Conservation (phyloP, 345 rosid species). For the Lumnitzera littorea region DNA sequence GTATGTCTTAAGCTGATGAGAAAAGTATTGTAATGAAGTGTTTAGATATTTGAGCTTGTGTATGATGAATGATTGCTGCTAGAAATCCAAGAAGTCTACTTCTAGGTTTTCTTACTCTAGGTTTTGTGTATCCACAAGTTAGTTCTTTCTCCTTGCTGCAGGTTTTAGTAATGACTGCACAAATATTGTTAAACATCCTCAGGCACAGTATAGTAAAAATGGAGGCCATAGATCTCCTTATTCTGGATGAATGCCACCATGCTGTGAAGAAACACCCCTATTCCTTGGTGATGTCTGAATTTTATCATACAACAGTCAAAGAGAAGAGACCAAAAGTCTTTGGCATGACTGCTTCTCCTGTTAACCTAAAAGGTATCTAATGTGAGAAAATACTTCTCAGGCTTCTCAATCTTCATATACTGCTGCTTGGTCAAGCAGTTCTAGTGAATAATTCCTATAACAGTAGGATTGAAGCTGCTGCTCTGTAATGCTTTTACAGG, state of each 20-base stretch:
- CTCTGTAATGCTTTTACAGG: conserved; percentile 32
- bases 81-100: too few relatives aligned
- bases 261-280: conserved; percentile 99
- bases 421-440: too few relatives aligned
- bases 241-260: conserved; percentile 96
- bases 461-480: conserved; percentile 1
- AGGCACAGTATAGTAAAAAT: conserved; percentile 95
- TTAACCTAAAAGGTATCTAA: conserved; percentile 81
- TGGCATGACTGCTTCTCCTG: conserved; percentile 99
- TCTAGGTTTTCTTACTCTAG: not conserved
- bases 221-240: conserved; percentile 84
- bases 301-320: conserved; percentile 82
- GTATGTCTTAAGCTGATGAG: too few relatives aligned
- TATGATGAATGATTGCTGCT: too few relatives aligned
- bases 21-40: too few relatives aligned
- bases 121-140: conserved; percentile 1
- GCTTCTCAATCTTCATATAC: not conserved
- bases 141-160: conserved; percentile 16
- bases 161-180: conserved; percentile 99
- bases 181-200: conserved; percentile 84
- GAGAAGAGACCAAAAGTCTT: conserved; percentile 90
- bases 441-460: not conserved
- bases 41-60: too few relatives aligned
- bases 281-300: conserved; percentile 97
- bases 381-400: not conserved